Conservation (phyloP, 2,329 filamentous ascomycete genomes). For the Lithohypha guttulata region DNA sequence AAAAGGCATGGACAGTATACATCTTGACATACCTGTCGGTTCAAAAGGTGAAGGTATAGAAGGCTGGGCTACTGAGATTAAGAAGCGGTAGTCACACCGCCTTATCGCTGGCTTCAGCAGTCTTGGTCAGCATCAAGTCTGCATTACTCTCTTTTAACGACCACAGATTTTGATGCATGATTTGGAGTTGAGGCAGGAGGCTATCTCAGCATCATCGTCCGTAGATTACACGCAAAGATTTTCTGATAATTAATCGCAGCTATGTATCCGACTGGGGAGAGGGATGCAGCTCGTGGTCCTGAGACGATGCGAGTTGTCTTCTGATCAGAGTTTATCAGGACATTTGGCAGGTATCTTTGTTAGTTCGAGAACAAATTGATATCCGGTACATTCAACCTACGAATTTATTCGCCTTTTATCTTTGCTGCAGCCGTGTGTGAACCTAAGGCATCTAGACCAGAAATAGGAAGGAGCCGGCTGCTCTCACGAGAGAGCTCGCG, state of each 20-base stretch:
- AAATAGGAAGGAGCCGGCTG: too few relatives aligned
- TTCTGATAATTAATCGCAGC: neutral
- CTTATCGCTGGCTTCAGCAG: neutral
- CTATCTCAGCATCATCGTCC: neutral
- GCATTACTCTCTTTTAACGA: neutral
- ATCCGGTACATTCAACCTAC: too few relatives aligned
- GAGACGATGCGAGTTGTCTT: neutral
- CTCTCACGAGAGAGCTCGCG: too few relatives aligned
- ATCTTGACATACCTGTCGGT: conserved; percentile 65
- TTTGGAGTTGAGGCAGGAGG: conserved; percentile 4
- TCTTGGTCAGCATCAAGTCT: neutral
- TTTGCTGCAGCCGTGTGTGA: too few relatives aligned
- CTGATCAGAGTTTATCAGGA: too few relatives aligned
- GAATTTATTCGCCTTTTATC: too few relatives aligned
- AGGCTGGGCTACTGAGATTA: conserved; percentile 82
- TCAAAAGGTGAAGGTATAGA: conserved; percentile 85
- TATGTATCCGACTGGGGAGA: neutral
- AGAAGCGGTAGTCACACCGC: conserved; percentile 51
- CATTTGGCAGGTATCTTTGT: too few relatives aligned
- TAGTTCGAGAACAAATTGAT: too few relatives aligned
- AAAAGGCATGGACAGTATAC: conserved; percentile 73
- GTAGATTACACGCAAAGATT: conserved; percentile 4
- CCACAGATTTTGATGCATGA: conserved; percentile 3
- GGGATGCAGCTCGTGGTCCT: neutral
- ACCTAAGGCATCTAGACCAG: too few relatives aligned